Evolutionary conservation across 2,329 filamentous ascomycete species (phyloP), one percentile per base, ranked within the genome.

Genomic region (Dactylellina parvicollis): DNA sequence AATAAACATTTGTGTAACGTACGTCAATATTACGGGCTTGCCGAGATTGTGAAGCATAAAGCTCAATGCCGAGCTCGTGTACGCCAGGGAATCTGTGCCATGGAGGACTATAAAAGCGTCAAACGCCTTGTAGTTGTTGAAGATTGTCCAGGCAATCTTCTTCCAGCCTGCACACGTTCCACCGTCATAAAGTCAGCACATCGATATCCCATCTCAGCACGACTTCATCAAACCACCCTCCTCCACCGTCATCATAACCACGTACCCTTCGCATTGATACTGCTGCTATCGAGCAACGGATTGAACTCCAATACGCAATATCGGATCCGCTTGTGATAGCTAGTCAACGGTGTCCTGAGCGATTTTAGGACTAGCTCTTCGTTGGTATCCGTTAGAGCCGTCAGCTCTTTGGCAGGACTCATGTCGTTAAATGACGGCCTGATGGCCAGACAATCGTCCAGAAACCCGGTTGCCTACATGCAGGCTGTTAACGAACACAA

Each of bases 31-130:
- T 30, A 96, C 91, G 1, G 93, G 92, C 83, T 96, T 97, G 55
- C 92, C 92, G 12, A 97, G 85, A 79, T 96, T 92, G 78, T 90
- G 87, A 80, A 96, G 87, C 91, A 96, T 96, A 82, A 96, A 97
- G 77, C 91, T 95, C 67, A 97, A 84, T 2, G 93, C 93, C 3
- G 92, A 96, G 74, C 91, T 91, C 3, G 92, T 95, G 81, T 96
- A 96, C 16, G 90, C 91, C 56, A 96, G 84, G 46, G 91, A 96
- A 81, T 96, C 92, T 4, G 92, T 96, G 73, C 92, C 92, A 80
- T 96, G 92, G 32, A 96, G 87, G 40, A 96, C 88, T 20, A 96
- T 92, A 79, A 96, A 96, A 18, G 91, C 92, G 80, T 96, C 93
- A 78, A 92, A 97, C 0, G 92, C 85, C 75, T 89, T 89, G 80